Evolutionary conservation across 306 rosid species (phyloP), one percentile per base, ranked within the genome.

Genomic region (Hippophae gyantsensis): DNA sequence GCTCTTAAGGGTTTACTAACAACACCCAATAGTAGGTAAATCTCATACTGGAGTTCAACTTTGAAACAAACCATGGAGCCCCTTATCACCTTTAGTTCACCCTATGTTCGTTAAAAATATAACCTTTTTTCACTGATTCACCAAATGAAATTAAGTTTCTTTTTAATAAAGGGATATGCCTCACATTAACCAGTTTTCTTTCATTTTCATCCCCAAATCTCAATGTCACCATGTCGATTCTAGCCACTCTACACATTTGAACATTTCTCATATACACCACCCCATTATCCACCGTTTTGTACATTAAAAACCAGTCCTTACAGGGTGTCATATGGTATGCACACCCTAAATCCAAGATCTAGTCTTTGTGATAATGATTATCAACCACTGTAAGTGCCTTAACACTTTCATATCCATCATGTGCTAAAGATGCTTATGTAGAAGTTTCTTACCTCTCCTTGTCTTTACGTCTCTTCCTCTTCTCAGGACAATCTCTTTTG

Each of bases 1-100:
- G 0, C 13, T 48, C 0, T 1, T 9, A 48, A 12, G 4, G n/a
- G n/a, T 1, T 9, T 6, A 4, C 3, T 9, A 0, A 13, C 5
- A 1, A 4, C 6, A 6, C 51, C 51, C 10, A 7, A 6, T 8
- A 5, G 5, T 4, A 48, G 3, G 6, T 48, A 48, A 7, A 48
- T 4, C 6, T 13, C 51, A 47, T 6, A 9, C 13, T 9, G 6
- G n/a, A 9, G 10, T 5, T 9, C 13, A 9, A 12, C 51, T 9
- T 48, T 48, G n/a, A 48, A 1, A 6, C 2, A 3, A 6, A 9
- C 50, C 50, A 47, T 3, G 12, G 10, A 47, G 8, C 50, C 50
- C 2, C 50, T 47, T 47, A n/a, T 47, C 5, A 47, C 50, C 10
- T 8, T 9, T 47, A 47, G 12, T 3, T 8, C 50, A 8, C 10